Evolutionary conservation across 768 basidiomycete genomes (phyloP).

Genomic region (Pisolithus microcarpus): DNA sequence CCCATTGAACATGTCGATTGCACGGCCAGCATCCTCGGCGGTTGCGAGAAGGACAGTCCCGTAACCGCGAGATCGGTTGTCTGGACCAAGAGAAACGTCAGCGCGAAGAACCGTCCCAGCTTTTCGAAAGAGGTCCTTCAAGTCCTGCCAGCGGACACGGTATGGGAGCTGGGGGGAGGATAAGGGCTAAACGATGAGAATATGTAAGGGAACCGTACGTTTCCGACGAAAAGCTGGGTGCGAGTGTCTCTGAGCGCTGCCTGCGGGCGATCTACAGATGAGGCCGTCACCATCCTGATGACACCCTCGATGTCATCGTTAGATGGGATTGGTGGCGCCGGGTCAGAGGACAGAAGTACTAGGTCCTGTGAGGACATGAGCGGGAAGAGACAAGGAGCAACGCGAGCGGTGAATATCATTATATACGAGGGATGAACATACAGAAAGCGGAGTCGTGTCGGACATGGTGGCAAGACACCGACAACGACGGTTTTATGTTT

Average conservation of each 20-base stretch:
- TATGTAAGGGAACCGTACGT: conserved; percentile 48
- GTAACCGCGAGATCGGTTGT: conserved; percentile 88
- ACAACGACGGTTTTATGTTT: neutral
- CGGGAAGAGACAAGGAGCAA: neutral
- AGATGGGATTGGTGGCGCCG: conserved; percentile 33
- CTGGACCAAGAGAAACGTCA: conserved; percentile 71
- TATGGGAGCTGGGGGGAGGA: conserved; percentile 74
- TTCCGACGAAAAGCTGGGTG: conserved; percentile 94
- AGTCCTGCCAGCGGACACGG: conserved; percentile 97
- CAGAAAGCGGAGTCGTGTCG: conserved; percentile 4
- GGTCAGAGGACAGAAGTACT: neutral
- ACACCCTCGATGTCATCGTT: conserved; percentile 89
- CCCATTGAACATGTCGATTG: conserved; percentile 94
- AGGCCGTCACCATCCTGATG: conserved; percentile 86
- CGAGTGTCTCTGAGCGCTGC: conserved; percentile 71
- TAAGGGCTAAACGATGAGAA: neutral
- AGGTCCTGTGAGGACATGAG: neutral
- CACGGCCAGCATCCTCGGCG: conserved; percentile 90
- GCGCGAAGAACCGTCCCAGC: conserved; percentile 86
- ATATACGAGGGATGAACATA: conserved; percentile 5
- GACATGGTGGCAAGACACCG: conserved; percentile 1
- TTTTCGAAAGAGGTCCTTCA: conserved; percentile 95
- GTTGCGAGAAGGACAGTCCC: conserved; percentile 92
- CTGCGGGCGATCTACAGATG: conserved; percentile 37
- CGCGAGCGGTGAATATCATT: neutral